Evolutionary conservation across 2,329 filamentous ascomycete genomes (phyloP).

Genomic region (Ophiocordyceps camponoti-leonardi): DNA sequence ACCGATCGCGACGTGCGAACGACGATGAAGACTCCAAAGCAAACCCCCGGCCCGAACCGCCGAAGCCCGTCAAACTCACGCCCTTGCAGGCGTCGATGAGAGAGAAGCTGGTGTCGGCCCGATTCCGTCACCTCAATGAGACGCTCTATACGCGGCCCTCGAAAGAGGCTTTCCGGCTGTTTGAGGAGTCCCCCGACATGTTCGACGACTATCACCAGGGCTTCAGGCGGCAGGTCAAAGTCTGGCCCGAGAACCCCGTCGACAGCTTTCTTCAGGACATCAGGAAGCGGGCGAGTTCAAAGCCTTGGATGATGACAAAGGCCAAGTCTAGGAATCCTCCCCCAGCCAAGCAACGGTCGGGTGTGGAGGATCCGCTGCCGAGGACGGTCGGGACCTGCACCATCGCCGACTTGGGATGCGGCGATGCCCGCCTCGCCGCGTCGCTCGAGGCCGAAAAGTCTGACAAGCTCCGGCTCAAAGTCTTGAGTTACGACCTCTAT

Average conservation of each 20-base stretch:
- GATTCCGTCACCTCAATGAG: constrained; percentile 95
- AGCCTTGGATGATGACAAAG: constrained; percentile 9
- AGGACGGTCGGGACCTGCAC: constrained; percentile 56
- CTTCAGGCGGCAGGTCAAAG: constrained; percentile 85
- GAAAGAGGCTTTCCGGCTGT: constrained; percentile 63
- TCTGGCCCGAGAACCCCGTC: constrained; percentile 94
- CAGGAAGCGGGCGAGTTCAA: constrained; percentile 43
- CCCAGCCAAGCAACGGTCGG: constrained; percentile 8
- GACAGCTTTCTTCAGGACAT: constrained; percentile 68
- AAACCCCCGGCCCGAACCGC: not conserved
- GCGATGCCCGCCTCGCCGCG: constrained; percentile 68
- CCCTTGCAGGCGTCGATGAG: constrained; percentile 89
- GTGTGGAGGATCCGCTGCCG: constrained; percentile 36
- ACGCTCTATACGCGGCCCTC: constrained; percentile 90
- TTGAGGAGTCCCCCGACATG: constrained; percentile 74
- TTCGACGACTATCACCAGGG: constrained; percentile 94
- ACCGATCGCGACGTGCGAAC: not conserved
- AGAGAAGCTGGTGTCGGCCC: constrained; percentile 82
- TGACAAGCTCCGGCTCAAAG: constrained; percentile 47
- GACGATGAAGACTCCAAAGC: not conserved
- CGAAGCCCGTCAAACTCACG: constrained; percentile 48
- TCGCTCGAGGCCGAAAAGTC: constrained; percentile 45
- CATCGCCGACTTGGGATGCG: constrained; percentile 85
- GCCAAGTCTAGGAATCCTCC: constrained; percentile 11
- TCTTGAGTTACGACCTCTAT: constrained; percentile 79